Conservation (phyloP, 2,329 filamentous ascomycete species). For the Pseudocercospora fijiensis region DNA sequence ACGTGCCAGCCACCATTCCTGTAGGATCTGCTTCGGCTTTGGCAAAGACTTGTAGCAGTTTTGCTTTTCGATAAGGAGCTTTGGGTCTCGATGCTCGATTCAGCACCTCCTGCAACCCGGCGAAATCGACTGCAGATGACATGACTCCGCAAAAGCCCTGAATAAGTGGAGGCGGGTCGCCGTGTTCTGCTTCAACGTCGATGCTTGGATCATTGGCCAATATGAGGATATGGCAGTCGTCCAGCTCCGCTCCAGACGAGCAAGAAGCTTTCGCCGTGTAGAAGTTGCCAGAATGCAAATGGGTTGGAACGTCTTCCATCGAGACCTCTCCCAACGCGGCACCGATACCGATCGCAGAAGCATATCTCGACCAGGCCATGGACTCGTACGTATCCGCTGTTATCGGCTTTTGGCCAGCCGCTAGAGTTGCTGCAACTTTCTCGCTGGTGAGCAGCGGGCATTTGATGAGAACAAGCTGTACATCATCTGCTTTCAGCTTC, state of each 20-base stretch:
- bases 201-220: conserved; percentile 3
- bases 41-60: conserved; percentile 8
- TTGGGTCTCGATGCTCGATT: neutral
- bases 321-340: conserved; percentile 1
- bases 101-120: neutral
- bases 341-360: conserved; percentile 12
- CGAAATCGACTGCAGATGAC: conserved; percentile 10
- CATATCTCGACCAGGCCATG: conserved; percentile 14
- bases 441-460: conserved; percentile 16
- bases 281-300: conserved; percentile 3
- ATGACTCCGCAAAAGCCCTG: conserved; percentile 7
- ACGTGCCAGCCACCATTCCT: conserved; percentile 6
- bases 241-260: conserved; percentile 14
- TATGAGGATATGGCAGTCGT: conserved; percentile 17
- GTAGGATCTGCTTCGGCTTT: conserved; percentile 19
- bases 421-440: conserved; percentile 1
- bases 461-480: conserved; percentile 12
- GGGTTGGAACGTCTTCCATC: neutral
- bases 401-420: neutral
- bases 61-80: conserved; percentile 10
- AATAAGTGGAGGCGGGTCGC: neutral
- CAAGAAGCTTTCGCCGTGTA: conserved; percentile 12
- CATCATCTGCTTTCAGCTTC: conserved; percentile 6
- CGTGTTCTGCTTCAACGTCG: neutral
- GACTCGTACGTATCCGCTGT: conserved; percentile 17